These are phyloP conservation scores for Clonostachys rhizophaga DNA, from an alignment of 2,329 filamentous ascomycete species.

Conservation along the genomic window DNA sequence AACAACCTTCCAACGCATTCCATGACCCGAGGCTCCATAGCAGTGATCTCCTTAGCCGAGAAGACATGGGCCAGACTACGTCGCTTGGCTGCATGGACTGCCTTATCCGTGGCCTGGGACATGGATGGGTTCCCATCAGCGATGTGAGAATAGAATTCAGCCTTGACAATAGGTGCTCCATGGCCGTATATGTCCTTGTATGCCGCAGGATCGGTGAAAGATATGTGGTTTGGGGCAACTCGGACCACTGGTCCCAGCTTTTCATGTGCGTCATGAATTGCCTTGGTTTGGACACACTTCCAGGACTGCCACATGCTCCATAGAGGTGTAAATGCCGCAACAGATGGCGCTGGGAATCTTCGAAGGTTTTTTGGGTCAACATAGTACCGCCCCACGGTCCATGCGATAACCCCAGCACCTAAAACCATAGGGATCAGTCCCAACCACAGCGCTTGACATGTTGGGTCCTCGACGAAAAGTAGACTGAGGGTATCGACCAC, in stretches of 20 bases:
- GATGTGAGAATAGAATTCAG: slow-evolving; percentile 6
- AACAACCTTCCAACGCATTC: not conserved
- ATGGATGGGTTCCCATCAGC: slow-evolving; percentile 1
- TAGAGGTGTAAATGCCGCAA: not conserved
- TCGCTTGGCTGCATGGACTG: slow-evolving; percentile 1
- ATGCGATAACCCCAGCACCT: no score
- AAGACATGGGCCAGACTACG: slow-evolving; percentile 1
- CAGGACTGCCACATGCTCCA: slow-evolving; percentile 1
- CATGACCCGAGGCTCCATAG: slow-evolving; percentile 3
- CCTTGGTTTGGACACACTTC: not conserved
- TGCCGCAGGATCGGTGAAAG: slow-evolving; percentile 23
- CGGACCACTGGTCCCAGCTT: slow-evolving; percentile 32
- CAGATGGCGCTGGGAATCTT: not conserved
- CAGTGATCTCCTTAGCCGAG: slow-evolving; percentile 1
- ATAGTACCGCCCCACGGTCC: no score
- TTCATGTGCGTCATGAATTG: slow-evolving; percentile 16
- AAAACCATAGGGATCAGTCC: no score
- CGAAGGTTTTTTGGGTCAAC: slow-evolving; percentile 1
- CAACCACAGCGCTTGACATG: no score
- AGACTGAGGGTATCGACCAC: no score
- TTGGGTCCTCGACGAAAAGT: no score
- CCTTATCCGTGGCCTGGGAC: slow-evolving; percentile 1
- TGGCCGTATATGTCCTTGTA: slow-evolving; percentile 34
- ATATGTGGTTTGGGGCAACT: slow-evolving; percentile 30
- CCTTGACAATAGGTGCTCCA: slow-evolving; percentile 7